Base-by-base conservation (phyloP, 805 yeast genomes). In the Spathaspora hagerdaliae region DNA sequence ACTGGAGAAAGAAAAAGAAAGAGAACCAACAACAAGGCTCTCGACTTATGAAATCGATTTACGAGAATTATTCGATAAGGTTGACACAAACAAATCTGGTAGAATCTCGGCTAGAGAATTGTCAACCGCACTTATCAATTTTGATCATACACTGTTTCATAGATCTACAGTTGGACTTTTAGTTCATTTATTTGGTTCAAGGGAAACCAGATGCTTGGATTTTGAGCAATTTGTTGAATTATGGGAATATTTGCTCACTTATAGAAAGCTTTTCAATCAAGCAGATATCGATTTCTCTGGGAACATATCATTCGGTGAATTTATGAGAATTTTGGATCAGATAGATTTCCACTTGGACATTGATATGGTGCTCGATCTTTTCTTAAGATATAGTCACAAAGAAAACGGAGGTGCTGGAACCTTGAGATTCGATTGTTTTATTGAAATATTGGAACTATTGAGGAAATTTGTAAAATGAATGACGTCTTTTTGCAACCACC, bases 341-440 rank as follows among this genome's bases (percentile, higher is more conserved):
- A 82, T 83, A 48, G 88, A 88, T 2, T 84, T 82, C 64, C 71
- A 75, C 37, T 63, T 84, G 39, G 74, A 81, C 42, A 71, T 78
- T 12, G 78, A 74, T 52, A 71, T 80, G 51, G 81, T 79, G 27
- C 67, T 77, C 39, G 78, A 75, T 54, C 62, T 84, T 46, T 83
- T 81, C 56, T 76, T 71, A 49, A 74, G 74, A 46, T 83, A 81
- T 56, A 74, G 83, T 40, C 58, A 60, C 51, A 63, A 63, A 36
- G 74, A 68, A 14, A 42, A 41, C 14, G 46, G 57, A 8, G 47
- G 60, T 0, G 65, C 69, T 29, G 74, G 74, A 1, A 69, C 64
- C 46, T 58, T 87, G 63, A 81, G 85, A 47, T 87, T 87, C 60
- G 96, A 87, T 60, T 75, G 80, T 61, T 87, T 87, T 63, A 88